These are phyloP conservation scores for Penicillium sp. DNA, from an alignment of 2,329 filamentous ascomycete species.

Conservation along the genomic window DNA sequence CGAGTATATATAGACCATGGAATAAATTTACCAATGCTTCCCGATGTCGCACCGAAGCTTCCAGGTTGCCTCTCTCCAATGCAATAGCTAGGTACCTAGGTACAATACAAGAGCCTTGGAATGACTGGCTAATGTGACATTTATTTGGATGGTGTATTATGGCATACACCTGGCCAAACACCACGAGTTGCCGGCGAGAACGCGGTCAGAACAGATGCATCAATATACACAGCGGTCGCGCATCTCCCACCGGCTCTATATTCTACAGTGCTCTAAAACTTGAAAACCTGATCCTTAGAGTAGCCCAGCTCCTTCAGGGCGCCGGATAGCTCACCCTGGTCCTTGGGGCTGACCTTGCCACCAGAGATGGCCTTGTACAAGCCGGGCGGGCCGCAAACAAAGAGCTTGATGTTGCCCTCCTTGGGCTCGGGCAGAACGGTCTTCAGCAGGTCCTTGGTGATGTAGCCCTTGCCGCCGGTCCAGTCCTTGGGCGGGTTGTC, in stretches of 20 bases:
- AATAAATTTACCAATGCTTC: too few species aligned
- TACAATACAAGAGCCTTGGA: background rate
- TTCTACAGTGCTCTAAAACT: constrained; percentile 60
- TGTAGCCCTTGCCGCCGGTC: constrained; percentile 70
- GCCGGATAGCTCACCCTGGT: constrained; percentile 86
- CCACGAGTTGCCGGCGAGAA: constrained; percentile 1
- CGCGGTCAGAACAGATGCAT: constrained; percentile 16
- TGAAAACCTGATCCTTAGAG: constrained; percentile 86
- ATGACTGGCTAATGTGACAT: background rate
- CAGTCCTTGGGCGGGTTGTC: constrained; percentile 78
- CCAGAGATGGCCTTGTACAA: constrained; percentile 93
- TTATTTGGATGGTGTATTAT: constrained; percentile 4
- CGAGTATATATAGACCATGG: too few species aligned
- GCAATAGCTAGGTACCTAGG: background rate
- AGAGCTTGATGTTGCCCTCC: constrained; percentile 88
- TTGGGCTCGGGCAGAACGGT: constrained; percentile 90
- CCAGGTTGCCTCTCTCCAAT: background rate
- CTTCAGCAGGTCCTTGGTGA: constrained; percentile 90
- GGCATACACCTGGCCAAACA: background rate
- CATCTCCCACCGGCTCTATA: constrained; percentile 7
- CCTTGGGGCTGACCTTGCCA: constrained; percentile 80
- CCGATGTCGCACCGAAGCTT: too few species aligned
- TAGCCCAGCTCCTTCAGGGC: constrained; percentile 80
- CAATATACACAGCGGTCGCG: constrained; percentile 13
- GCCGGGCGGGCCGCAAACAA: constrained; percentile 88